Percentiles rank a stretch among this genome's conserved stretches.
phyloP scores from a whole-genome alignment of 1,284 basidiomycete species.

The Rhodofomes roseus region DNA sequence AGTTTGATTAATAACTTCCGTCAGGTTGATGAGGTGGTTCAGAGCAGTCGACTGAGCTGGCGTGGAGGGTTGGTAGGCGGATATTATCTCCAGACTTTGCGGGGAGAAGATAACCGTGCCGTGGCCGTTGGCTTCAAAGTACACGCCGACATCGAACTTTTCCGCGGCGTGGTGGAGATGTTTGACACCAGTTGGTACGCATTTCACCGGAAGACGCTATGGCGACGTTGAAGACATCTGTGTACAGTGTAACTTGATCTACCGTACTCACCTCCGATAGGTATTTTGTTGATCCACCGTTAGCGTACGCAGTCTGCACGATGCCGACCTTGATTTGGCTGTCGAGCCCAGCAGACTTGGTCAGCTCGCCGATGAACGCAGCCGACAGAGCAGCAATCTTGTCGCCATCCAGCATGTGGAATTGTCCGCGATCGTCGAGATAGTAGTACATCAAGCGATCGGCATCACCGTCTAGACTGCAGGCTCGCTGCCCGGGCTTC shows the following conservation, averaged over 20 bases:
- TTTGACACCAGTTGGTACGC: slow-evolving; percentile 97
- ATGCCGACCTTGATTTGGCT: slow-evolving; percentile 80
- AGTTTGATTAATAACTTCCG: slow-evolving; percentile 94
- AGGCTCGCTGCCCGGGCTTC: slow-evolving; percentile 74
- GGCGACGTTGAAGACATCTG: neutral
- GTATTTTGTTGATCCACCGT: slow-evolving; percentile 95
- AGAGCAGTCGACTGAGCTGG: slow-evolving; percentile 80
- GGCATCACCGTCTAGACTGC: slow-evolving; percentile 96
- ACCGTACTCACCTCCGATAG: slow-evolving; percentile 62
- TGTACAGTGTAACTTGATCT: neutral
- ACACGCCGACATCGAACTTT: slow-evolving; percentile 91
- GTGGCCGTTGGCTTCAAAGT: slow-evolving; percentile 99
- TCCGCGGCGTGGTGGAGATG: slow-evolving; percentile 98
- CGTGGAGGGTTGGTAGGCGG: slow-evolving; percentile 66
- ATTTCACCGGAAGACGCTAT: slow-evolving; percentile 89
- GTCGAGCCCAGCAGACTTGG: slow-evolving; percentile 79
- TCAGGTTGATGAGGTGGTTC: slow-evolving; percentile 72
- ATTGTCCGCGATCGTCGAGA: slow-evolving; percentile 70
- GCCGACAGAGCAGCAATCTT: slow-evolving; percentile 96
- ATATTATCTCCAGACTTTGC: slow-evolving; percentile 58
- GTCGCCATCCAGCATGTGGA: slow-evolving; percentile 96
- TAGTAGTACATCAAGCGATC: slow-evolving; percentile 98
- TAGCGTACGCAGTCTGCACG: slow-evolving; percentile 99
- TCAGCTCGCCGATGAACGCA: slow-evolving; percentile 89
- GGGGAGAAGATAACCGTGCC: slow-evolving; percentile 95